These are phyloP conservation scores for Neurospora sp. DNA, from an alignment of 2,329 filamentous ascomycete species.

Conservation along the genomic window DNA sequence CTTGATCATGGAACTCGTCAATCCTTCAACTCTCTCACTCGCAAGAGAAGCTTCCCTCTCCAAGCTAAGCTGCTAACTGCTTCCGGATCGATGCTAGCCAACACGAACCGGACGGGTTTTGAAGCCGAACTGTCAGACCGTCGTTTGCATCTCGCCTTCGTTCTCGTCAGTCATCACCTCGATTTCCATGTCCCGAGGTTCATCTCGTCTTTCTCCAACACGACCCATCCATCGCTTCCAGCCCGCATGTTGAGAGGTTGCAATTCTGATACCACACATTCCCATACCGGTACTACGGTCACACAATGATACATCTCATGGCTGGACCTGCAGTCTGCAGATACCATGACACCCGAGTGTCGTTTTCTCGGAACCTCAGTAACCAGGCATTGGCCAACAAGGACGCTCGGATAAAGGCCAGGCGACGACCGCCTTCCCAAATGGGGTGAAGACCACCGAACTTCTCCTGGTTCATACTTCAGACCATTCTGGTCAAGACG, in stretches of 20 bases:
- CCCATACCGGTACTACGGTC: not conserved
- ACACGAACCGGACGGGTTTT: not conserved
- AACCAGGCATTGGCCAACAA: not conserved
- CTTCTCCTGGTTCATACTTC: not conserved
- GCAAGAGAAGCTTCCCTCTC: not conserved
- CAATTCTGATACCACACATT: not conserved
- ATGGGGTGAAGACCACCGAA: not conserved
- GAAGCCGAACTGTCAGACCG: not conserved
- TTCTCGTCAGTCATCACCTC: not conserved
- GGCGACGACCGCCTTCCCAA: not conserved
- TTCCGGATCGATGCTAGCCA: not conserved
- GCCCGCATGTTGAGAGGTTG: not conserved
- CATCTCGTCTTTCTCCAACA: not conserved
- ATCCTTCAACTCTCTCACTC: not conserved
- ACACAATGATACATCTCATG: not conserved
- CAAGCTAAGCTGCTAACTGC: not conserved
- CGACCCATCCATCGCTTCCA: not conserved
- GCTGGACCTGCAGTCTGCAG: not conserved
- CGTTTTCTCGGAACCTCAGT: not conserved
- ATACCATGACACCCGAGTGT: not conserved
- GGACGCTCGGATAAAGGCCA: not conserved
- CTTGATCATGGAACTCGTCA: not conserved
- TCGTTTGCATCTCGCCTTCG: not conserved
- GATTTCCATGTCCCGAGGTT: not conserved
- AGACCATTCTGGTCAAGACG: not conserved